Conservation (phyloP, 257 asterid genomes). For the Voacanga thouarsii region DNA sequence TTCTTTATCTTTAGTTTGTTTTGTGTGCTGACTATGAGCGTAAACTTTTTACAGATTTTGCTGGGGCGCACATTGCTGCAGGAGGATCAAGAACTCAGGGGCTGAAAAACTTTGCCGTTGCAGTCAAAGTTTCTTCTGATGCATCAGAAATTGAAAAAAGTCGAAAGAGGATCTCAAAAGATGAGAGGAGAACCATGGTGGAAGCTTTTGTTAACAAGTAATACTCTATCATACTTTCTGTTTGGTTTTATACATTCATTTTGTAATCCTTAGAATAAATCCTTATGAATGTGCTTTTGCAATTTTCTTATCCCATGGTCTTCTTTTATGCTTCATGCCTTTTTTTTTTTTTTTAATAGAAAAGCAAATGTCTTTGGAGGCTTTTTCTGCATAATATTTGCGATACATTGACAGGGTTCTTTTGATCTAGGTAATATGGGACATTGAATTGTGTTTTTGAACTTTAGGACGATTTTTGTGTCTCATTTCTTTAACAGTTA, state of each 20-base stretch:
- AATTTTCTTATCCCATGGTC: neutral
- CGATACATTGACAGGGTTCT: no score
- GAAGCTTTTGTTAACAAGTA: constrained; percentile 62
- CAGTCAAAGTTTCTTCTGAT: constrained; percentile 41
- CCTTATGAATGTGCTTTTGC: neutral
- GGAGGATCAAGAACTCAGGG: constrained; percentile 28
- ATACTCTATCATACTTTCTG: neutral
- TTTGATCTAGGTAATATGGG: neutral
- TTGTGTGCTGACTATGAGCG: neutral
- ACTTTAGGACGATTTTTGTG: no score
- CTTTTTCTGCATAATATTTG: neutral
- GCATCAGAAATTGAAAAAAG: constrained; percentile 27
- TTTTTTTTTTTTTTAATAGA: no score
- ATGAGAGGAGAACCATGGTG: constrained; percentile 53
- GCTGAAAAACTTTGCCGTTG: constrained; percentile 32
- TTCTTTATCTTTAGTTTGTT: neutral
- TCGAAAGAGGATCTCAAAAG: constrained; percentile 41
- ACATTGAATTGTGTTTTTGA: no score
- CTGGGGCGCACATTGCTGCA: neutral
- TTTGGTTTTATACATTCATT: neutral
- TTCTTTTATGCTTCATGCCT: neutral
- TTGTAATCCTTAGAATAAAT: neutral
- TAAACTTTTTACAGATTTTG: neutral
- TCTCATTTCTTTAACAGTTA: no score
- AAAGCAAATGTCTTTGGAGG: neutral